Base-by-base conservation (phyloP, 805 yeast genomes). In the Yamadazyma scolyti region DNA sequence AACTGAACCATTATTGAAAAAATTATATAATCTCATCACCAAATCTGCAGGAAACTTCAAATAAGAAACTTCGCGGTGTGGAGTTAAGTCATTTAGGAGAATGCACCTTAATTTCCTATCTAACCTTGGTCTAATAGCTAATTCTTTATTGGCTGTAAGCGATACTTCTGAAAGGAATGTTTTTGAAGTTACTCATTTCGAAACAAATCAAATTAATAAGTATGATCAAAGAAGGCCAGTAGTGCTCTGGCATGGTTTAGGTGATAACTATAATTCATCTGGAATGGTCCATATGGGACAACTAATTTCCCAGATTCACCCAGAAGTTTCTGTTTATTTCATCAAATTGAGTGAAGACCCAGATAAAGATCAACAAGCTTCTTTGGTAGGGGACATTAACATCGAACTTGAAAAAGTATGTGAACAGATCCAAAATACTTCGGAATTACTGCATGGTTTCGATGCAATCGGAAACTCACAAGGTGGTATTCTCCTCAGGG, bases 221-320 rank as follows among this genome's bases (percentile, higher is more conserved):
- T n/a, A n/a, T n/a, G n/a, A n/a, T n/a, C n/a, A n/a, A n/a, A n/a
- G 39, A 23, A 38, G 48, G 15, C 82, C 86, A 0, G 68, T 84
- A 2, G 86, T 84, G 2, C 48, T 85, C 23, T 84, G 94, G 94
- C 95, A 84, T 46, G 95, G 95, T 0, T 66, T 85, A 55, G 93
- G 94, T 0, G 95, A 84, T 50, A 68, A 73, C 8, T 83, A 77
- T 49, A 71, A 80, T 47, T 75, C 87, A 0, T 51, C 68, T 1
- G 75, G 82, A 0, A 74, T 82, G 65, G 58, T 55, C 18, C 52
- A 63, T n/a, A 73, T 71, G 1, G 54, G 57, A 4, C 62, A 61
- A 0, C 35, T 71, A 2, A 56, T 82, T 6, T 46, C 58, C 12
- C 56, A 61, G 6, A 50, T 56, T 2, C 51, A 70, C 29, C 87